Evolutionary conservation across 1,139 yeast species (phyloP).

Genomic region (Meyerozyma smithsonii): DNA sequence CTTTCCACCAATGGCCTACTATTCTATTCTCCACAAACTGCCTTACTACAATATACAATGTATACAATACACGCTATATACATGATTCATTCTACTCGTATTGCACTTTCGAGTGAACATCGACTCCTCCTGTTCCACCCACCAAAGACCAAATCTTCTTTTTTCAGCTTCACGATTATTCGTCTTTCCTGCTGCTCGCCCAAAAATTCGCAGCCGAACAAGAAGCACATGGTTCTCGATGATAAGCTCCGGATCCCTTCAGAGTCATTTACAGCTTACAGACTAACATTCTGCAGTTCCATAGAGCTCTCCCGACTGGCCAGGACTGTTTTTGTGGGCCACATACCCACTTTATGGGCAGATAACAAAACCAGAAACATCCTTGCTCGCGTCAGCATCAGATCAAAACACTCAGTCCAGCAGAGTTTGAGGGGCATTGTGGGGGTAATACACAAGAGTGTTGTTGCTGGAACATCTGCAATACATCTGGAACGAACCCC

Average conservation of each 20-base stretch:
- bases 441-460: neutral
- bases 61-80: too few relatives aligned
- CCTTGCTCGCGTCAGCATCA: neutral
- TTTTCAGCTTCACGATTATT: too few relatives aligned
- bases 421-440: neutral
- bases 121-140: too few relatives aligned
- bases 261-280: constrained; percentile 55
- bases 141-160: too few relatives aligned
- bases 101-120: too few relatives aligned
- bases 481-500: neutral
- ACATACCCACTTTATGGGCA: constrained; percentile 59
- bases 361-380: neutral
- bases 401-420: neutral
- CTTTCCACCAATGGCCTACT: too few relatives aligned
- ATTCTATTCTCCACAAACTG: too few relatives aligned
- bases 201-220: neutral
- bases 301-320: constrained; percentile 47
- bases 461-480: neutral
- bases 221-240: neutral
- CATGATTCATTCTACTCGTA: too few relatives aligned
- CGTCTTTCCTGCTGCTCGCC: too few relatives aligned
- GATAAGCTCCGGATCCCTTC: constrained; percentile 21
- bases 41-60: too few relatives aligned
- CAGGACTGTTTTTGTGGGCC: constrained; percentile 54
- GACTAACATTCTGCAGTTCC: constrained; percentile 53